These are phyloP conservation scores for Cinchona pubescens DNA, from an alignment of 257 asterid species.

Conservation along the genomic window DNA sequence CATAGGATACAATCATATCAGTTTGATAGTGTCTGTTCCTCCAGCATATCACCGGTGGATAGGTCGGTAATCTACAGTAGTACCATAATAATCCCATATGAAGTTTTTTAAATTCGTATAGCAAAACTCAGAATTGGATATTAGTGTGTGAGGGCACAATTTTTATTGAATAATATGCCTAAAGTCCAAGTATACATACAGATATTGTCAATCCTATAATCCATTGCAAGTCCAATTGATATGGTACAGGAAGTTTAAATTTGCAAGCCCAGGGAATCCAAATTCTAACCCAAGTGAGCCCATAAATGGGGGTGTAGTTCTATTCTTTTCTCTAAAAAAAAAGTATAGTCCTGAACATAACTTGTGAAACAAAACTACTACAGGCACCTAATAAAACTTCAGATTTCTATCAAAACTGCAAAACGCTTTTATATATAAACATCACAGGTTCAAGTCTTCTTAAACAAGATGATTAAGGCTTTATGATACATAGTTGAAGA, in stretches of 20 bases:
- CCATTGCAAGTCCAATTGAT: neutral
- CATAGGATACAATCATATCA: no score
- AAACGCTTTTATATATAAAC: neutral
- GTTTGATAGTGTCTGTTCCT: no score
- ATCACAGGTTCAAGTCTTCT: no score
- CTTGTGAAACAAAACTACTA: neutral
- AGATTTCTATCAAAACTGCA: neutral
- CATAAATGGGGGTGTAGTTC: neutral
- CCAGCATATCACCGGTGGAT: no score
- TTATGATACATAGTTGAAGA: constrained; percentile 2
- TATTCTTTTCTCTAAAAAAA: no score
- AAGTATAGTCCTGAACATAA: neutral
- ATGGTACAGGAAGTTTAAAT: neutral
- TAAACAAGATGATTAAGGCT: neutral
- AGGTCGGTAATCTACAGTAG: no score
- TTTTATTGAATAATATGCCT: neutral
- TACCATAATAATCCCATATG: no score
- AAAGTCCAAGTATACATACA: neutral
- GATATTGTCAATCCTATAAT: neutral
- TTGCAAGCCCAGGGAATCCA: neutral
- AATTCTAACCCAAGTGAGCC: neutral
- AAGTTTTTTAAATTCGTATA: no score
- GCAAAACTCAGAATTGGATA: neutral
- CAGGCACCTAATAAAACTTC: neutral
- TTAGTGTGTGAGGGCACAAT: no score